Conservation (phyloP, 2,329 filamentous ascomycete genomes). For the Thelonectria discophora region DNA sequence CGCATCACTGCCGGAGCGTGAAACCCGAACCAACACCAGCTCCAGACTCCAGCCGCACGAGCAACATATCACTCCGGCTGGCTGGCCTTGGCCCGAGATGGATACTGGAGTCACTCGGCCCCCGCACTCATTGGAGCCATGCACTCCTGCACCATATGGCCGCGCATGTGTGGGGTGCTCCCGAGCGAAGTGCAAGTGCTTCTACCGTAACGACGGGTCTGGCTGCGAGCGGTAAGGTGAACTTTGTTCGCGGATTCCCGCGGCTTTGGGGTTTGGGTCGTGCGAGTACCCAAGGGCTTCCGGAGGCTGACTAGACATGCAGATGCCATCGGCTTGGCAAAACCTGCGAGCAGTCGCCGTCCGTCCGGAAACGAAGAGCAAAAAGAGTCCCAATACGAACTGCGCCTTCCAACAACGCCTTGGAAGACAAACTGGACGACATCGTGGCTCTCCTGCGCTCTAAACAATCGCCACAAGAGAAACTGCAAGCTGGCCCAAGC, state of each 20-base stretch:
- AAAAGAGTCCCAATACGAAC: conserved; percentile 15
- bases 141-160: conserved; percentile 49
- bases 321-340: conserved; percentile 53
- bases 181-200: conserved; percentile 57
- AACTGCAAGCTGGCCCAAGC: background rate
- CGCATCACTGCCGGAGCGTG: too few species aligned
- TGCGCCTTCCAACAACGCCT: background rate
- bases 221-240: conserved; percentile 48
- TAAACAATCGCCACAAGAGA: background rate
- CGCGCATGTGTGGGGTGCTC: conserved; percentile 53
- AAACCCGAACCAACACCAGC: background rate
- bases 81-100: background rate
- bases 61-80: background rate
- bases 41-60: background rate
- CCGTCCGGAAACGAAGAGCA: conserved; percentile 42
- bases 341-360: conserved; percentile 50
- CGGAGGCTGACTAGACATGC: background rate
- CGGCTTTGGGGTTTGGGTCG: background rate
- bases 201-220: conserved; percentile 43
- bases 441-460: conserved; percentile 41
- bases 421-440: conserved; percentile 42
- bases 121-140: conserved; percentile 2
- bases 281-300: background rate
- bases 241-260: background rate
- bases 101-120: background rate